Percentiles rank a stretch among this genome's conserved stretches.
Evolutionary conservation across 371 early-diverging fungal genomes (phyloP).

Genomic region (Apophysomyces sp.): DNA sequence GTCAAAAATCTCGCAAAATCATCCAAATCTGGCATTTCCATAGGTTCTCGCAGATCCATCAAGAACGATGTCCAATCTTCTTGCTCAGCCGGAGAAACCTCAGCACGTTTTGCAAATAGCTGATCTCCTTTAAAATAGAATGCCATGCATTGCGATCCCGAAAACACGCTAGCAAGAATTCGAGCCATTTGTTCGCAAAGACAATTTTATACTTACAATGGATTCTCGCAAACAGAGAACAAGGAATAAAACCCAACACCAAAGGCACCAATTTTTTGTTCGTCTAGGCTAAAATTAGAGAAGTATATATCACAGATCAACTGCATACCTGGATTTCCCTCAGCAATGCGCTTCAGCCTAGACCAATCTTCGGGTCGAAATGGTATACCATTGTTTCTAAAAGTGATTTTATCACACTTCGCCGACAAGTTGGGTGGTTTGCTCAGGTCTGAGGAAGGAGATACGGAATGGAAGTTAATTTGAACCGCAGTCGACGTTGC

Average conservation of each 20-base stretch:
- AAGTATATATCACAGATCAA: not conserved
- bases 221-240: slow-evolving; percentile 87
- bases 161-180: slow-evolving; percentile 48
- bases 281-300: slow-evolving; percentile 22
- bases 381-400: slow-evolving; percentile 84
- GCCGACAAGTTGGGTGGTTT: slow-evolving; percentile 47
- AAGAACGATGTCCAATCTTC: slow-evolving; percentile 72
- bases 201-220: slow-evolving; percentile 56
- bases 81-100: slow-evolving; percentile 48
- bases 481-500: slow-evolving; percentile 60
- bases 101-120: slow-evolving; percentile 76
- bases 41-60: slow-evolving; percentile 77
- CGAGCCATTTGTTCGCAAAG: not conserved
- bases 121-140: slow-evolving; percentile 92
- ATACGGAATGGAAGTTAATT: slow-evolving; percentile 54
- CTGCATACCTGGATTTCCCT: slow-evolving; percentile 80
- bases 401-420: slow-evolving; percentile 63
- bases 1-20: slow-evolving; percentile 82
- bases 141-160: slow-evolving; percentile 80
- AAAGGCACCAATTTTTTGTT: slow-evolving; percentile 82
- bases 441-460: slow-evolving; percentile 16
- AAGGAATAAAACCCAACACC: slow-evolving; percentile 89
- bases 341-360: slow-evolving; percentile 83
- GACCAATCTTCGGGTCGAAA: slow-evolving; percentile 87
- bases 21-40: slow-evolving; percentile 68